A percentile compares a stretch with the other conserved stretches of the same genome.
Conservation (phyloP, 1,284 basidiomycete genomes). For the Abortiporus biennis region DNA sequence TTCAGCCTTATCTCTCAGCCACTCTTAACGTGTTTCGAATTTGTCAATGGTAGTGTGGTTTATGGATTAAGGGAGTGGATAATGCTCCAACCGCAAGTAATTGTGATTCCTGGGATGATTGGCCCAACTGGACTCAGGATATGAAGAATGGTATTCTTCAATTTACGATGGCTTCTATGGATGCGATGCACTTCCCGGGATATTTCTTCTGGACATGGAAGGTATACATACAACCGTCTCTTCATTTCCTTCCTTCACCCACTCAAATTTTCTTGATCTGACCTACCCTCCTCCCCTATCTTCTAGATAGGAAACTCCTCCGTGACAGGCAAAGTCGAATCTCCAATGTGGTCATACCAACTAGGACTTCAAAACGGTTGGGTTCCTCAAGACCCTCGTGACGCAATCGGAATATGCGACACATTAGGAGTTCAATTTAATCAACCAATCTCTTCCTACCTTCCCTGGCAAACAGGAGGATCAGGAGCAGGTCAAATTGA, state of each 20-base stretch:
- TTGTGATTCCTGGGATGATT: conserved; percentile 57
- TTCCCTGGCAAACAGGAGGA: conserved; percentile 73
- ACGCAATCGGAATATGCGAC: conserved; percentile 57
- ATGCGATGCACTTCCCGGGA: conserved; percentile 39
- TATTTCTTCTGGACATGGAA: conserved; percentile 73
- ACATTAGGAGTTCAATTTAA: conserved; percentile 36
- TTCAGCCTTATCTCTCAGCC: neutral
- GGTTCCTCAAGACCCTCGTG: conserved; percentile 73
- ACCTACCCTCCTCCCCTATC: too few species aligned
- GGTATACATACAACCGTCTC: too few species aligned
- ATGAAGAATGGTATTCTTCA: conserved; percentile 51
- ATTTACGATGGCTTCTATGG: conserved; percentile 55
- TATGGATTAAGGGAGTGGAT: conserved; percentile 58
- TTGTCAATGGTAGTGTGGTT: conserved; percentile 47
- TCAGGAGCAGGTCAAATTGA: conserved; percentile 55
- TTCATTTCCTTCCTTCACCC: conserved; percentile 1
- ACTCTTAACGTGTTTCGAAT: conserved; percentile 6
- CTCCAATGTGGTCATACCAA: conserved; percentile 45
- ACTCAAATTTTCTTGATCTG: conserved; percentile 1
- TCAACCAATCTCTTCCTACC: conserved; percentile 51
- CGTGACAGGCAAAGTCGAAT: conserved; percentile 29
- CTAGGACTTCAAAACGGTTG: conserved; percentile 54
- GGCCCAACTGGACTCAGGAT: conserved; percentile 48
- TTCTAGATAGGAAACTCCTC: conserved; percentile 46
- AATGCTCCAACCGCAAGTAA: conserved; percentile 38